phyloP scores from a whole-genome alignment of 2,329 filamentous ascomycete genomes.

The Monosporascus sp. region DNA sequence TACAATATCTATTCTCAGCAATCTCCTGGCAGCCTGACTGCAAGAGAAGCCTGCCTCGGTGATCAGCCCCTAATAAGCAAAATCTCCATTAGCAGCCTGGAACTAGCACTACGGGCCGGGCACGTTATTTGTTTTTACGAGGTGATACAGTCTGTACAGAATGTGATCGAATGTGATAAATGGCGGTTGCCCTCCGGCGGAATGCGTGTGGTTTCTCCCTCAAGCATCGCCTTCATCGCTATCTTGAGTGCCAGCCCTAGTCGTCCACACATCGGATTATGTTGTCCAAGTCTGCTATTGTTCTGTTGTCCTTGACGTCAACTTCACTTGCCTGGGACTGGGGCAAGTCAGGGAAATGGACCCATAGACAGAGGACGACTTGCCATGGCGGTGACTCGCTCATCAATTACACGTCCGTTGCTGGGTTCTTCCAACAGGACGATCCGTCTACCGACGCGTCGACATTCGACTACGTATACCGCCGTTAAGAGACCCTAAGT shows the following conservation, averaged over 20 bases:
- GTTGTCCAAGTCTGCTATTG: conserved; percentile 8
- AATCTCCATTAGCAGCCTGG: background rate
- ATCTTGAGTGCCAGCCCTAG: background rate
- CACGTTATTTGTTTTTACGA: background rate
- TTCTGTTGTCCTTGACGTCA: conserved; percentile 15
- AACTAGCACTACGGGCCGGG: background rate
- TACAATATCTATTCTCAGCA: no score
- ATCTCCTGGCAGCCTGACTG: no score
- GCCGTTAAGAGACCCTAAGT: background rate
- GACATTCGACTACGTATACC: conserved; percentile 59
- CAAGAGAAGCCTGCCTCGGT: no score
- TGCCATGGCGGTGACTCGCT: conserved; percentile 24
- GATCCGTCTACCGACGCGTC: conserved; percentile 47
- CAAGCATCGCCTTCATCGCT: background rate
- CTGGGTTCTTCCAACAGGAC: conserved; percentile 61
- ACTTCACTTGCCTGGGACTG: conserved; percentile 15
- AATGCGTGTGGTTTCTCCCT: no score
- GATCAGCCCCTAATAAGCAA: no score
- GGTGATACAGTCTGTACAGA: background rate
- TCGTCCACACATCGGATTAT: conserved; percentile 3
- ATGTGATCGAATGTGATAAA: background rate
- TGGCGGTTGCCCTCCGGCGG: background rate
- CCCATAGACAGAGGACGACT: conserved; percentile 6
- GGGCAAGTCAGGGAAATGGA: conserved; percentile 16
- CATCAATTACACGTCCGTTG: conserved; percentile 55